Evolutionary conservation across 1,139 yeast species (phyloP).

Genomic region (Debaryomyces robertsiae): DNA sequence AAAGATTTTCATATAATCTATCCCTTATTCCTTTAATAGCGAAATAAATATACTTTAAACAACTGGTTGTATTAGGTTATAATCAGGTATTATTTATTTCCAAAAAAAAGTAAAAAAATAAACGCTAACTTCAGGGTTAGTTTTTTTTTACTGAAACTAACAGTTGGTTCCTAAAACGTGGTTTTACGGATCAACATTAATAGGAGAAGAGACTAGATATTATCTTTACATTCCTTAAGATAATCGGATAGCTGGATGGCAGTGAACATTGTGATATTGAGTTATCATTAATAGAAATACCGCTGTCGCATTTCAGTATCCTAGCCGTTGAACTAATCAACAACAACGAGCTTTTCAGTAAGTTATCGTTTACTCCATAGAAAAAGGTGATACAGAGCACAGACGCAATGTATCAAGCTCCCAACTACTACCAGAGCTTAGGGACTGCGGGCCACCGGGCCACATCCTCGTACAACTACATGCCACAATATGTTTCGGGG

Average conservation of each 20-base stretch:
- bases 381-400: constrained; percentile 9
- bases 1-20: constrained; percentile 6
- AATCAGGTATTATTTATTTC: constrained; percentile 12
- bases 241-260: constrained; percentile 2
- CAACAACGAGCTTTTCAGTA: constrained; percentile 43
- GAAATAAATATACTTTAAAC: constrained; percentile 7
- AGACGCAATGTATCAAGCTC: constrained; percentile 22
- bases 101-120: constrained; percentile 4
- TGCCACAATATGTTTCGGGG: constrained; percentile 22
- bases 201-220: constrained; percentile 2
- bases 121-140: constrained; percentile 1
- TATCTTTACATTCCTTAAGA: constrained; percentile 2
- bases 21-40: constrained; percentile 10
- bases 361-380: constrained; percentile 32
- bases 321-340: constrained; percentile 4
- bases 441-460: constrained; percentile 47
- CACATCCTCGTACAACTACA: constrained; percentile 30
- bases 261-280: constrained; percentile 12
- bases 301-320: constrained; percentile 1
- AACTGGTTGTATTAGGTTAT: constrained; percentile 17
- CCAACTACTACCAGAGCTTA: constrained; percentile 27
- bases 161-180: not conserved
- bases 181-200: constrained; percentile 8
- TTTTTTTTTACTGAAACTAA: constrained; percentile 6
- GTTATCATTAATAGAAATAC: constrained; percentile 12